Evolutionary conservation across 1,284 basidiomycete species (phyloP).

Genomic region (Pseudozyma pruni): DNA sequence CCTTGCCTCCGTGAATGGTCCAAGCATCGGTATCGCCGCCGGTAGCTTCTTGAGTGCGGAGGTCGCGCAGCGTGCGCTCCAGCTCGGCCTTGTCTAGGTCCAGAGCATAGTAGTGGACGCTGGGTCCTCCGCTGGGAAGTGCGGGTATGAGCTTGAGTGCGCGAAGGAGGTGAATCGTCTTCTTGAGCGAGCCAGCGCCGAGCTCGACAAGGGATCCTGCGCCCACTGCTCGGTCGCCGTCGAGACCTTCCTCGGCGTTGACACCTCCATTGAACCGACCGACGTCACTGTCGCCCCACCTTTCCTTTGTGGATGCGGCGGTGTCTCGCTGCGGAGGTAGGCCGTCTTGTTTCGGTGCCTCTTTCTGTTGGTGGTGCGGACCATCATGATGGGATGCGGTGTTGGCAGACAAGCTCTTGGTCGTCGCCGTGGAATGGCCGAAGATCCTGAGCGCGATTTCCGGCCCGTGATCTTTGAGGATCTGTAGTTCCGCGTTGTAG

Average conservation of each 20-base stretch:
- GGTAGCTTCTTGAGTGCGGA: conserved; percentile 68
- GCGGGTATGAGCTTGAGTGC: conserved; percentile 73
- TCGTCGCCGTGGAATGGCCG: conserved; percentile 68
- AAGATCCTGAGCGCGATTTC: conserved; percentile 70
- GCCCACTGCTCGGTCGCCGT: conserved; percentile 69
- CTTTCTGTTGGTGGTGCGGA: conserved; percentile 68
- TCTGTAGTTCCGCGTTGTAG: conserved; percentile 74
- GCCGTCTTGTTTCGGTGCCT: conserved; percentile 13
- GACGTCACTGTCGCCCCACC: conserved; percentile 75
- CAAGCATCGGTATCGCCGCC: conserved; percentile 73
- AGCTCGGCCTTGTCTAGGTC: conserved; percentile 90
- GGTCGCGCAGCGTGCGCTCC: conserved; percentile 79
- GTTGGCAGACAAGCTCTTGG: conserved; percentile 19
- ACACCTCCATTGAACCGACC: conserved; percentile 77
- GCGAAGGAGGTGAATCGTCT: conserved; percentile 83
- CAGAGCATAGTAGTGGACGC: conserved; percentile 89
- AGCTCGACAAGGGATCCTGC: conserved; percentile 54
- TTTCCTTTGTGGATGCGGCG: conserved; percentile 58
- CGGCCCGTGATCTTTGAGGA: conserved; percentile 70
- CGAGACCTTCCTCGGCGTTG: conserved; percentile 71
- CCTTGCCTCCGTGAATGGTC: conserved; percentile 58
- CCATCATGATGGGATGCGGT: not conserved
- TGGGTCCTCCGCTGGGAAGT: conserved; percentile 68
- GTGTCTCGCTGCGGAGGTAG: conserved; percentile 27
- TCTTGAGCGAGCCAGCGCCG: conserved; percentile 57